Evolutionary conservation across 1,284 basidiomycete genomes (phyloP).

Genomic region (Ustilago tritici): DNA sequence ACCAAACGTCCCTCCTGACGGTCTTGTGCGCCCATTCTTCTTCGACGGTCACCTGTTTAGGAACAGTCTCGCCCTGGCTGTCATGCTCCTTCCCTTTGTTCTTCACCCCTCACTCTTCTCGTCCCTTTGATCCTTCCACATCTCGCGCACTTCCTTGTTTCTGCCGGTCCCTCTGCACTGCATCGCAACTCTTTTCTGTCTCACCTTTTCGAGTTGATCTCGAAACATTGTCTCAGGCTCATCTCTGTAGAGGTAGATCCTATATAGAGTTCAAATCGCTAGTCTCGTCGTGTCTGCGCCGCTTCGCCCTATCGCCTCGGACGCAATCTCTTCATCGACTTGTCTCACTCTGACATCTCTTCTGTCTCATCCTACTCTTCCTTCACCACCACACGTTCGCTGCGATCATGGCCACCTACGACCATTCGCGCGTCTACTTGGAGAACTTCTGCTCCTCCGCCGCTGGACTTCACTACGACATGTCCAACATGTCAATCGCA

Average conservation of each 20-base stretch:
- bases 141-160: background rate
- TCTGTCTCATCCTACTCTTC: conserved; percentile 1
- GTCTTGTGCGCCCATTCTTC: background rate
- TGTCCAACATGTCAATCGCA: conserved; percentile 41
- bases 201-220: too few species aligned
- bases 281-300: conserved; percentile 13
- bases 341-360: conserved; percentile 16
- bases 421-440: conserved; percentile 26
- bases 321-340: background rate
- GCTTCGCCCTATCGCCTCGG: background rate
- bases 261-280: conserved; percentile 16
- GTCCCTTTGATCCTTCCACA: conserved; percentile 1
- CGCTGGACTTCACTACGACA: conserved; percentile 20
- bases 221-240: background rate
- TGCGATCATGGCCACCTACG: conserved; percentile 21
- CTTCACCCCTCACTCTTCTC: background rate
- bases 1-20: background rate
- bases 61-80: background rate
- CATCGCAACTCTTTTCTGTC: background rate
- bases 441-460: conserved; percentile 22
- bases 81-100: conserved; percentile 1
- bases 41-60: background rate
- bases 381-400: background rate
- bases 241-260: conserved; percentile 1
- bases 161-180: background rate